Evolutionary conservation across 768 basidiomycete genomes (phyloP), one percentile per base, ranked within the genome.

Genomic region (Macrolepiota albuminosa): DNA sequence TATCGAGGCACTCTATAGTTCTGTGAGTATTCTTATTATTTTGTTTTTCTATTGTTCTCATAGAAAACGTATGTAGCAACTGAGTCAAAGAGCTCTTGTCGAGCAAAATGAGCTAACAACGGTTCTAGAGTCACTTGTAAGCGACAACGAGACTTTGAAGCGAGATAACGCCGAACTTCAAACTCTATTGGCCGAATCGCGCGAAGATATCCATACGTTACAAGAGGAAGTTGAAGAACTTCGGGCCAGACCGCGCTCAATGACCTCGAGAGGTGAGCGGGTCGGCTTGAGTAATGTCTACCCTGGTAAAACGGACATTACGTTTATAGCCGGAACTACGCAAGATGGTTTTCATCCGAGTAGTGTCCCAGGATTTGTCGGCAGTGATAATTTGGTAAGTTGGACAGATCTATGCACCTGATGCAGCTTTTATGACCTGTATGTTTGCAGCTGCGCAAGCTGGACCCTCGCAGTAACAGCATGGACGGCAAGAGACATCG

Each of bases 51-150:
- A 48, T 56, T 52, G 59, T 57, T 54, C 57, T 70, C 42, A 74
- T 64, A 13, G 46, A 63, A 49, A 59, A 54, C 45, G 33, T 39
- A 48, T 53, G 57, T 58, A 79, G 79, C 72, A 82, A 71, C 60
- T 76, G 21, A 72, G 76, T 29, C 68, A 73, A 53, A 71, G 79
- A 37, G 74, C 77, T 14, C 69, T 74, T 62, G 67, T 71, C 29
- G 84, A 85, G 51, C 79, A 86, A 56, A 71, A 80, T 16, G 88
- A 90, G 66, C 73, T 91, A 18, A 84, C 80, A 37, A 75, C 78
- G 56, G 85, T 94, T 13, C 75, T 97, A 14, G 92, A 93, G 69
- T 85, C 87, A n/a, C 78, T 96, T 34, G 93, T 95, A 8, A 84
- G 86, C 37, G 91, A 92, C 66, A 96, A 94, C 66, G 91, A 95